Evolutionary conservation across 805 yeast genomes (phyloP).

Genomic region (Kuraishia cidri): DNA sequence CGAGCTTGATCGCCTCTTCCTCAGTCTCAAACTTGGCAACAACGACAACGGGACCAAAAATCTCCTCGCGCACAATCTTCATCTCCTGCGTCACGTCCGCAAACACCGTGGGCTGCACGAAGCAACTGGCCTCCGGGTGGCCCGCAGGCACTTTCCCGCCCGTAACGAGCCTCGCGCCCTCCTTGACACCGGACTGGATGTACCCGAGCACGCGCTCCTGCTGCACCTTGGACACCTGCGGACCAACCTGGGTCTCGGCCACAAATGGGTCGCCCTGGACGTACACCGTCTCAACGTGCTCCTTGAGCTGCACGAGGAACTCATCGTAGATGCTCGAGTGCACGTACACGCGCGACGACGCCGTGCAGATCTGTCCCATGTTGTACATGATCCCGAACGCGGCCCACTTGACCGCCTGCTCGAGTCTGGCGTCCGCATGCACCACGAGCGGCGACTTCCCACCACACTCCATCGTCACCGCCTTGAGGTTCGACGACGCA

Average conservation of each 20-base stretch:
- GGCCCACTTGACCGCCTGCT: slow-evolving; percentile 62
- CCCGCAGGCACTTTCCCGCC: slow-evolving; percentile 1
- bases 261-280: slow-evolving; percentile 48
- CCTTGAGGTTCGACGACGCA: slow-evolving; percentile 55
- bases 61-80: slow-evolving; percentile 63
- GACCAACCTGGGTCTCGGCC: slow-evolving; percentile 42
- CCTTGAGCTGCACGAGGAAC: slow-evolving; percentile 35
- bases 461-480: slow-evolving; percentile 64
- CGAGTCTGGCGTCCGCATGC: slow-evolving; percentile 54
- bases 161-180: slow-evolving; percentile 33
- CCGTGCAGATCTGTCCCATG: slow-evolving; percentile 63
- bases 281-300: slow-evolving; percentile 40
- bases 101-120: slow-evolving; percentile 64
- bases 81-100: slow-evolving; percentile 58
- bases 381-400: slow-evolving; percentile 56
- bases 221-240: slow-evolving; percentile 50
- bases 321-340: slow-evolving; percentile 48
- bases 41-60: slow-evolving; percentile 75
- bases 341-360: slow-evolving; percentile 53
- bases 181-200: slow-evolving; percentile 33
- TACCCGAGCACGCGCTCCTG: slow-evolving; percentile 39
- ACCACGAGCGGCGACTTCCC: slow-evolving; percentile 63
- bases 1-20: slow-evolving; percentile 57
- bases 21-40: slow-evolving; percentile 55
- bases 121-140: slow-evolving; percentile 27